Conservation (phyloP, 2,329 filamentous ascomycete genomes). For the Ophiostoma piceae region DNA sequence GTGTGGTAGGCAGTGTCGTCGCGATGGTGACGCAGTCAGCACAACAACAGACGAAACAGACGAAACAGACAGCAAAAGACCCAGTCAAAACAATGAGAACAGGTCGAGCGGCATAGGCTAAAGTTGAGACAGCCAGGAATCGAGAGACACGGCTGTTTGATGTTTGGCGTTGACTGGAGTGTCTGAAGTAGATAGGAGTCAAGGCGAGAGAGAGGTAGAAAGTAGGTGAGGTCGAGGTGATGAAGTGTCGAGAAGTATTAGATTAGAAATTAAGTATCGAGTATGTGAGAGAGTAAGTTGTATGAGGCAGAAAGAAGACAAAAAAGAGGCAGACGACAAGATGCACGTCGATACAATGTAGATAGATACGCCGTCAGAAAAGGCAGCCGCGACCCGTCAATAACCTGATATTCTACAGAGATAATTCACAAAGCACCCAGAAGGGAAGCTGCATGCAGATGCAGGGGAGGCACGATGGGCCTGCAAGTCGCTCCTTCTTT, state of each 20-base stretch:
- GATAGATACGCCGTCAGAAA: neutral
- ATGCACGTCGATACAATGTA: neutral
- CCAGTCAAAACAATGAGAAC: neutral
- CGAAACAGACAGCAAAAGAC: neutral
- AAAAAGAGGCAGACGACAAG: neutral
- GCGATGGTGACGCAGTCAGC: constrained; percentile 17
- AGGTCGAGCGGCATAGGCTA: neutral
- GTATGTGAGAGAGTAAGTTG: neutral
- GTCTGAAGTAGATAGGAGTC: neutral
- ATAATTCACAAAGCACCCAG: neutral
- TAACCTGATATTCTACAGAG: too few species aligned
- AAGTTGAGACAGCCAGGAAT: neutral
- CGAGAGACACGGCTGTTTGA: neutral
- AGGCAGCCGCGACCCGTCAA: neutral
- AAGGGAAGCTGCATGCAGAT: constrained; percentile 12
- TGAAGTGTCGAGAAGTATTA: neutral
- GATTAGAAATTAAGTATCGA: neutral
- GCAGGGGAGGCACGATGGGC: constrained; percentile 8
- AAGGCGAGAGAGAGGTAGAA: neutral
- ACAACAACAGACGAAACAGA: constrained; percentile 21
- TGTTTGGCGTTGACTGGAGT: neutral
- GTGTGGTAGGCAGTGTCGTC: constrained; percentile 11
- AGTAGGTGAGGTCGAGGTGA: neutral
- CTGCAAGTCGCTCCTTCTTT: neutral
- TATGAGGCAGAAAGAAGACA: neutral